phyloP scores from a whole-genome alignment of 2,329 filamentous ascomycete genomes.

The Fusarium robinianum region DNA sequence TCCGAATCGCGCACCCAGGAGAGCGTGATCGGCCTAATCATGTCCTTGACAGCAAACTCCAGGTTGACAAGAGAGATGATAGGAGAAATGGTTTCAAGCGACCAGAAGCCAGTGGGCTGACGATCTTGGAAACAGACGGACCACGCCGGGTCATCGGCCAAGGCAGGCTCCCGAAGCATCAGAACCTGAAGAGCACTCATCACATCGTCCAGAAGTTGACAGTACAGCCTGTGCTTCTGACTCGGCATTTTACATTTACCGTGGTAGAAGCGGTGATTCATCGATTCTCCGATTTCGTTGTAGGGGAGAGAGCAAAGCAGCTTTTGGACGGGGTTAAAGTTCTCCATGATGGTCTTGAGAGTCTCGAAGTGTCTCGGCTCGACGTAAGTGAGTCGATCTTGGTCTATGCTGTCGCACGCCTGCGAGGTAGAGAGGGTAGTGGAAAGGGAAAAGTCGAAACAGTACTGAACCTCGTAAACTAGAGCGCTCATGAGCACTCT shows the following conservation, averaged over 20 bases:
- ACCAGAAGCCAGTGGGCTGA: not conserved
- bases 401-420: constrained; percentile 34
- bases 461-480: constrained; percentile 15
- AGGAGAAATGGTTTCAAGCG: constrained; percentile 8
- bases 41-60: constrained; percentile 29
- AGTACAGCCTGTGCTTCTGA: not conserved
- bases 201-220: constrained; percentile 3
- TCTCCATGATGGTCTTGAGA: constrained; percentile 9
- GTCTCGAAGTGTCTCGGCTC: constrained; percentile 36
- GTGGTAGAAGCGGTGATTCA: constrained; percentile 20
- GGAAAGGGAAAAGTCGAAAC: constrained; percentile 17
- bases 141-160: constrained; percentile 16
- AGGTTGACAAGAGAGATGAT: constrained; percentile 29
- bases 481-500: constrained; percentile 31
- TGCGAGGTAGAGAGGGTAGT: not conserved
- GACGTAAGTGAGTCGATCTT: constrained; percentile 46
- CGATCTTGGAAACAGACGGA: not conserved
- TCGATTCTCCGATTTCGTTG: constrained; percentile 26
- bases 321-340: constrained; percentile 24
- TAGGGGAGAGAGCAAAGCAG: constrained; percentile 46
- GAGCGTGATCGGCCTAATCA: constrained; percentile 25
- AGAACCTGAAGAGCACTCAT: constrained; percentile 16
- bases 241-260: constrained; percentile 2
- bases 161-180: constrained; percentile 3
- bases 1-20: constrained; percentile 41